Conservation (phyloP, 768 basidiomycete species). For the Aureoboletus auriporus region DNA sequence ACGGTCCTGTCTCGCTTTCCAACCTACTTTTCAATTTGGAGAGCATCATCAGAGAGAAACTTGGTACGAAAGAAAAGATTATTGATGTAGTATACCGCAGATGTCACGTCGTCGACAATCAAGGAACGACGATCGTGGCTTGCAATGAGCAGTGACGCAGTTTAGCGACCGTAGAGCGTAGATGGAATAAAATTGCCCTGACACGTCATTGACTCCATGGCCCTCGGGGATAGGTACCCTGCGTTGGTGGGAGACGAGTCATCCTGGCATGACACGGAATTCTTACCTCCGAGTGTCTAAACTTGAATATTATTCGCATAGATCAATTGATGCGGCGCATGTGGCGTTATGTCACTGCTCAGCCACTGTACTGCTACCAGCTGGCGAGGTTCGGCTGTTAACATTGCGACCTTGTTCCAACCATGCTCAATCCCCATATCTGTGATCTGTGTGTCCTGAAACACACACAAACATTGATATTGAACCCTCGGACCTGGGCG, state of each 20-base stretch:
- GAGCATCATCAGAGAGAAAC: constrained; percentile 31
- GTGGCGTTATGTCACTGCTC: no score
- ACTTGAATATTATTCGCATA: background rate
- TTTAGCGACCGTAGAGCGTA: background rate
- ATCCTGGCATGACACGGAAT: background rate
- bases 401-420: constrained; percentile 25
- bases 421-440: constrained; percentile 1
- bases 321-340: no score
- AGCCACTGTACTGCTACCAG: constrained; percentile 15
- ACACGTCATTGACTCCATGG: background rate
- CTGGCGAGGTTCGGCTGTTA: constrained; percentile 20
- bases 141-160: constrained; percentile 22
- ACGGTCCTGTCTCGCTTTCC: constrained; percentile 39
- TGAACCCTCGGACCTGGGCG: background rate
- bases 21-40: constrained; percentile 22
- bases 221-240: constrained; percentile 1
- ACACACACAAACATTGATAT: background rate
- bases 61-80: constrained; percentile 72
- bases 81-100: constrained; percentile 68
- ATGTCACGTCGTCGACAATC: constrained; percentile 58
- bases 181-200: background rate
- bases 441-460: constrained; percentile 13
- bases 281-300: background rate
- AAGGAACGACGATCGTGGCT: constrained; percentile 22
- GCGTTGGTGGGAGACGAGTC: constrained; percentile 4